Evolutionary conservation across 2,329 filamentous ascomycete genomes (phyloP), one percentile per base, ranked within the genome.

Genomic region (Aspergillus thermomutatus): DNA sequence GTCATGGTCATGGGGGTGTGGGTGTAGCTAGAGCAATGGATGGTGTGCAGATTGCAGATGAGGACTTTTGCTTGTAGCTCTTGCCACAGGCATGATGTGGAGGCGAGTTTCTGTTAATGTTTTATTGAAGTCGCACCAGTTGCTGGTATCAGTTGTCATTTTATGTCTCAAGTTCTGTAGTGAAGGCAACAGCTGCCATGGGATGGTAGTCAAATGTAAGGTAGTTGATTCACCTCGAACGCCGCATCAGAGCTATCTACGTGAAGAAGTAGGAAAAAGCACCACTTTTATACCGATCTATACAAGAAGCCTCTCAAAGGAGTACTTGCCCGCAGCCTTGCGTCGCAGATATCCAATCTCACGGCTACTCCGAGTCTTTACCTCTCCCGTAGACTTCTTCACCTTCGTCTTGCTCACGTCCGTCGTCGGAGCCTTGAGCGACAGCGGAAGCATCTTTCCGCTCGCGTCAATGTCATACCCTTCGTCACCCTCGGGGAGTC

Each of bases 311-410:
- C 86, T 85, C 77, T 96, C 91, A 63, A 93, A 82, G 49, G 89
- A 91, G 77, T 97, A 96, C 63, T 87, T 85, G 55, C 89, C 89
- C 60, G 92, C 88, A 70, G 87, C 87, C 76, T 90, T 89, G 69
- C 89, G 91, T 69, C 89, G 85, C 72, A 95, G 76, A 73, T 89
- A 85, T 19, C 89, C 90, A 57, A 87, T 86, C 76, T 96, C 89
- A 72, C 91, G 81, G 64, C 78, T 80, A 65, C 82, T 91, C 64
- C 90, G 84, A 71, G 83, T 78, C 60, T 87, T 81, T 43, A 91
- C 78, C 77, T 91, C 88, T 19, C 91, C 90, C 79, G 64, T 87
- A 79, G 63, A 89, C 77, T 82, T 90, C 54, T 75, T 71, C 34
- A 81, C 70, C 63, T 81, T 82, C 21, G 73, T 74, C 56, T 76